Evolutionary conservation across 305 asterid species (phyloP), one percentile per base, ranked within the genome.

Genomic region (Solanum chacoense): DNA sequence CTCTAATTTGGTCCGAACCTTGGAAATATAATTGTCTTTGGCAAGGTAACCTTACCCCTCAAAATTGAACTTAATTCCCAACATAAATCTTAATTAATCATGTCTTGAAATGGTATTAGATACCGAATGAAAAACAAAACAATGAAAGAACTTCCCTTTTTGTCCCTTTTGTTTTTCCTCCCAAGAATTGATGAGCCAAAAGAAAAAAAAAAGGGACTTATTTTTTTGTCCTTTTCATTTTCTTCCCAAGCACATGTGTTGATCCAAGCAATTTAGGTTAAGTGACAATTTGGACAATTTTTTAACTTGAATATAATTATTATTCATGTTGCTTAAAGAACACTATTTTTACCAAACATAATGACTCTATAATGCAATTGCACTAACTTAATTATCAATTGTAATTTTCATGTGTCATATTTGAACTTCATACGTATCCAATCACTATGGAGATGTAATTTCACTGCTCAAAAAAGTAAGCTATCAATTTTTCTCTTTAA

Each of bases 301-400:
- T 55, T 73, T 73, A 28, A 81, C 35, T 29, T n/a, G 87, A 83
- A 83, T 50, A 72, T 11, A 29, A 26, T 6, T 38, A 80, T 28
- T 18, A 26, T 83, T 55, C 73, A 29, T 83, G 40, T 83, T 83
- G 72, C 86, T 50, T 2, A 45, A 42, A 40, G 22, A 32, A 20
- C n/a, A 31, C 73, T 42, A 83, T 42, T 10, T 83, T 50, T 50
- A 45, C 86, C 86, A 50, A 45, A 83, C 29, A 28, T 12, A 50
- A 45, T 83, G 87, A 83, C 86, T 42, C 87, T 83, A 34, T 28
- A 83, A 83, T 83, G 86, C 86, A 83, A 83, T 83, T 81, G 72
- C 73, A 83, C 22, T 83, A 50, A 31, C 73, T 83, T 50, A 55
- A 29, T 29, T 50, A 83, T 26, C 71, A 63, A 63, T 31, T 2